Evolutionary conservation across 371 early-diverging fungal genomes (phyloP), one percentile per base, ranked within the genome.

Genomic region (Thermomucor indicae-seudaticae): DNA sequence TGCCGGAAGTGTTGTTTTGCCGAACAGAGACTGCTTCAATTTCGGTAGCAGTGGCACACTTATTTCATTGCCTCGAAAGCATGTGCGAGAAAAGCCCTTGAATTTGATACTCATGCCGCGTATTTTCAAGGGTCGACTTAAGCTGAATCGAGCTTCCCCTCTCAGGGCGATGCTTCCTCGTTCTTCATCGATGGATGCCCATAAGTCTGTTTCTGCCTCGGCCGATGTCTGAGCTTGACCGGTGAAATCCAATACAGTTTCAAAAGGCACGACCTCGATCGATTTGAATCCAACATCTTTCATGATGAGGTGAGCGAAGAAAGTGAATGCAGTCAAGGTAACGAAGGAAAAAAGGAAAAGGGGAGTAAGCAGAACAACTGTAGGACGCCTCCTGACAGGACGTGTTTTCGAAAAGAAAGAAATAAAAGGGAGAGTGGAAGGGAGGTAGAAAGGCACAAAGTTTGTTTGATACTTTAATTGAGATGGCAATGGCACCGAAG

Each of bases 41-140:
- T 64, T 64, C 2, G 61, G 61, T 14, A 61, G 27, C 23, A 61
- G 11, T 6, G 56, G 56, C 12, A 42, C 41, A 24, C 28, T n/a
- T 5, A 44, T 23, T 12, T 38, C 50, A 24, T 35, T 17, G 37
- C 27, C 25, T 44, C 19, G 29, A 22, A 42, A 25, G n/a, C 27
- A 43, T 7, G 42, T 39, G 52, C 35, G 27, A 37, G 47, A 24
- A 32, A 47, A 19, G 2, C 61, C 61, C 51, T 61, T 61, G 29
- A 61, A 61, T 47, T 61, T 61, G 39, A 61, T 41, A 20, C 24
- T 52, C 49, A 61, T 52, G 31, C 52, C 47, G 19, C 61, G 48
- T 25, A 61, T 51, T 44, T 61, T 61, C 11, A 52, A 42, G 2
- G 61, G 45, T 20, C 48, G 51, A 32, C 38, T 56, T 32, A 61